Evolutionary conservation across 352 stramenopile species (phyloP).

Genomic region (Phytopythium mirpurense): DNA sequence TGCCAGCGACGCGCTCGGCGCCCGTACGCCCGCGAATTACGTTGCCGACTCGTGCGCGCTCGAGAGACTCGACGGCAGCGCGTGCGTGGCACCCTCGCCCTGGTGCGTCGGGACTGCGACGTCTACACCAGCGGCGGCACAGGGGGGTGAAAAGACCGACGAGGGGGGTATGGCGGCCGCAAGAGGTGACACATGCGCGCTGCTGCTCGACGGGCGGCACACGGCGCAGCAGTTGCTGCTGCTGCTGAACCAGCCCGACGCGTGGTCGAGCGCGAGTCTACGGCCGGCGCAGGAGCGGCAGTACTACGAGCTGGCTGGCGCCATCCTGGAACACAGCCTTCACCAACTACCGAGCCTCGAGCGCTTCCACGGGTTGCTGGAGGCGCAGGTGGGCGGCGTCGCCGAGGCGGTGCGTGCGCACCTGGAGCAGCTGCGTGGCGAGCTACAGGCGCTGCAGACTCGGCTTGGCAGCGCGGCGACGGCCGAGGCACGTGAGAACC

Average conservation of each 20-base stretch:
- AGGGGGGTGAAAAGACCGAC: too few species aligned
- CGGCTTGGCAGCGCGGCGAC: constrained; percentile 36
- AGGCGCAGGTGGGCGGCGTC: constrained; percentile 66
- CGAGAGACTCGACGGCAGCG: constrained; percentile 1
- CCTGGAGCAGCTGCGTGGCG: constrained; percentile 57
- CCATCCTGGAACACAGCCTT: constrained; percentile 80
- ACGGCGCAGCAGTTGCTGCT: constrained; percentile 42
- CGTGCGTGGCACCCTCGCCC: constrained; percentile 12
- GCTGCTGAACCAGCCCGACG: too few species aligned
- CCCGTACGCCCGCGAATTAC: background rate
- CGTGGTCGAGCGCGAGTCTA: background rate
- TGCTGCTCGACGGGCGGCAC: constrained; percentile 43
- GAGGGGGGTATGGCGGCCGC: too few species aligned
- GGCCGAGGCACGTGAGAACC: constrained; percentile 33
- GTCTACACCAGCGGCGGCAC: too few species aligned
- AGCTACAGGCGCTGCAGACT: constrained; percentile 52
- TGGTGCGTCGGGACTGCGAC: too few species aligned
- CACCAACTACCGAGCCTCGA: constrained; percentile 80
- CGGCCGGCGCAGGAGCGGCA: constrained; percentile 24
- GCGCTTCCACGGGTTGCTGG: constrained; percentile 69
- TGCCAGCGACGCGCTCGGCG: constrained; percentile 36
- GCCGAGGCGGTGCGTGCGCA: constrained; percentile 59
- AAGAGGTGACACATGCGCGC: too few species aligned
- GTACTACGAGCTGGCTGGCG: constrained; percentile 77
- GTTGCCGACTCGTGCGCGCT: too few species aligned